Percentiles rank a stretch among this genome's conserved stretches.
These are phyloP conservation scores for Aspergillus spinulosporus DNA, from an alignment of 2,329 filamentous ascomycete genomes.

Conservation along the genomic window DNA sequence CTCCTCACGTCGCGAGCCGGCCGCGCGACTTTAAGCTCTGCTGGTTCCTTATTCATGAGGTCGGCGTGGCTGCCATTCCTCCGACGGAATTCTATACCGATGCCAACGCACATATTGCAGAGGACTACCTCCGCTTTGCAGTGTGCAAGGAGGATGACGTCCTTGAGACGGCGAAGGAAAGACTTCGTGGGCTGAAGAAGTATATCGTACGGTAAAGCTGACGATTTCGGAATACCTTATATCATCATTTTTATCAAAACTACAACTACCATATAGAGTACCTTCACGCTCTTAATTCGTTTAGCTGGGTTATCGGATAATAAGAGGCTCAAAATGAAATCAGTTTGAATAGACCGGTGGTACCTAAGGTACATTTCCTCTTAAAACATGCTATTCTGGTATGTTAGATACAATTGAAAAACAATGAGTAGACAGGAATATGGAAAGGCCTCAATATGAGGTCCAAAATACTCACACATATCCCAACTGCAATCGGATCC, in stretches of 20 bases:
- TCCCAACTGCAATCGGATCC: neutral
- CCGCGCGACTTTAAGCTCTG: conserved; percentile 91
- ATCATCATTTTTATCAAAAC: neutral
- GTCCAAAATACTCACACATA: neutral
- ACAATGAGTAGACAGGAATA: neutral
- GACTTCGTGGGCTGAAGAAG: conserved; percentile 70
- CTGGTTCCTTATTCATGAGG: conserved; percentile 96
- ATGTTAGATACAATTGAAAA: neutral
- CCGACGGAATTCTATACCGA: conserved; percentile 97
- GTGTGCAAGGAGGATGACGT: conserved; percentile 94
- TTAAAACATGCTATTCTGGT: neutral
- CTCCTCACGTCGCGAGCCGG: conserved; percentile 78
- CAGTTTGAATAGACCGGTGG: neutral
- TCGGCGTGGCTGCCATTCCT: conserved; percentile 93
- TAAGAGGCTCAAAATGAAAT: neutral
- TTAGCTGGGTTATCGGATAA: neutral
- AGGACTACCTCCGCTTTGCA: conserved; percentile 92
- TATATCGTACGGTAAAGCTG: conserved; percentile 54
- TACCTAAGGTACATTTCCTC: neutral
- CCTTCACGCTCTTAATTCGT: neutral
- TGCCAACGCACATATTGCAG: conserved; percentile 75
- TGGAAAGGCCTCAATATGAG: neutral
- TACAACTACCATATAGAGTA: neutral
- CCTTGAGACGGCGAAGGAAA: conserved; percentile 73
- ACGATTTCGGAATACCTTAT: neutral